These are phyloP conservation scores for Collybia sordida DNA, from an alignment of 768 basidiomycete species.

Conservation along the genomic window DNA sequence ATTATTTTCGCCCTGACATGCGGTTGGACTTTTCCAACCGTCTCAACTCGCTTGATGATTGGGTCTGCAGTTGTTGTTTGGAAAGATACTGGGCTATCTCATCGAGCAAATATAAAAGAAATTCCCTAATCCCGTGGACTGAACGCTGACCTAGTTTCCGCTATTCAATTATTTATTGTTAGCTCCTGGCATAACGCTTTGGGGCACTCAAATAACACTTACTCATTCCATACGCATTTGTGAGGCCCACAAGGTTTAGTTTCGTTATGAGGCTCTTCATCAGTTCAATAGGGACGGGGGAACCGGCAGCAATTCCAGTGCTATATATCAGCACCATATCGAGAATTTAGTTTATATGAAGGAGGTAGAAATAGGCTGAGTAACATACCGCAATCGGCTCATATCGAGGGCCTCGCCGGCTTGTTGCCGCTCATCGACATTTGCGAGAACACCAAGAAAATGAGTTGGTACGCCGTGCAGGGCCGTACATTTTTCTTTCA, in stretches of 20 bases:
- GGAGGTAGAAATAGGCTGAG: neutral
- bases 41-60: conserved; percentile 74
- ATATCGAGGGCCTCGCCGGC: conserved; percentile 48
- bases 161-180: conserved; percentile 31
- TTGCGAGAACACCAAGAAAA: conserved; percentile 71
- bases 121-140: neutral
- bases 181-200: neutral
- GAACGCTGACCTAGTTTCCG: conserved; percentile 63
- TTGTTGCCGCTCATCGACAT: conserved; percentile 55
- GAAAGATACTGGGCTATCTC: conserved; percentile 74
- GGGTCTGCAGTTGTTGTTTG: conserved; percentile 73
- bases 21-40: conserved; percentile 74
- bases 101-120: neutral
- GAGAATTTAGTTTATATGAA: neutral
- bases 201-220: conserved; percentile 22
- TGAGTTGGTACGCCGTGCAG: conserved; percentile 87
- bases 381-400: conserved; percentile 50
- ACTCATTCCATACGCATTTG: conserved; percentile 90
- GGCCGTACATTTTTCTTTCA: conserved; percentile 69
- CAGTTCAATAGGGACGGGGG: conserved; percentile 74
- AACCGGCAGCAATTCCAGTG: conserved; percentile 83
- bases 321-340: conserved; percentile 29
- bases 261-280: conserved; percentile 72
- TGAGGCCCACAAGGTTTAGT: conserved; percentile 68
- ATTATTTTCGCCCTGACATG: conserved; percentile 79